Evolutionary conservation across 2,329 filamentous ascomycete species (phyloP).

Genomic region (Penicillium sp.): DNA sequence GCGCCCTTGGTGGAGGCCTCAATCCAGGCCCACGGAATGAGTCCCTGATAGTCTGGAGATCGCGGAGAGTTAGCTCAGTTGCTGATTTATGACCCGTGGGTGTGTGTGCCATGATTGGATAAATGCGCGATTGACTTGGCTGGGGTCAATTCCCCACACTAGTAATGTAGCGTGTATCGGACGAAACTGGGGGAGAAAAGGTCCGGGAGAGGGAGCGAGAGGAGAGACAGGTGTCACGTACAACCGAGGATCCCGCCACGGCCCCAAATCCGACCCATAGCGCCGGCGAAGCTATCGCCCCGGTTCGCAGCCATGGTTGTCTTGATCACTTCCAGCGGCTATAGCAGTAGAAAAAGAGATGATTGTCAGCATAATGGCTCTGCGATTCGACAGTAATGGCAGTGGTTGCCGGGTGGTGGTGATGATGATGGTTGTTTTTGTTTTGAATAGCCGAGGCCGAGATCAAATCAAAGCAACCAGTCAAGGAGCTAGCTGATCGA

Average conservation of each 20-base stretch:
- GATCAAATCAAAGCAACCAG: neutral
- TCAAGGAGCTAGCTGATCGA: neutral
- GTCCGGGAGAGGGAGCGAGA: neutral
- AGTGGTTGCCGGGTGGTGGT: neutral
- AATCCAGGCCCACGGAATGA: constrained; percentile 99
- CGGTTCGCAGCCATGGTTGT: constrained; percentile 99
- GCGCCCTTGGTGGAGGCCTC: constrained; percentile 99
- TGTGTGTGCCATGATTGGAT: constrained; percentile 15
- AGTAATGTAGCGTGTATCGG: constrained; percentile 24
- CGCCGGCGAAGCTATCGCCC: constrained; percentile 80
- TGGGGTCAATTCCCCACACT: constrained; percentile 12
- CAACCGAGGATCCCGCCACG: constrained; percentile 93
- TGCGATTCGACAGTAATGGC: too few relatives aligned
- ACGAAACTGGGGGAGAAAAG: constrained; percentile 20
- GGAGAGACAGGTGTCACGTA: constrained; percentile 58
- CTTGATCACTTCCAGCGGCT: constrained; percentile 98
- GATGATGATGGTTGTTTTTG: neutral
- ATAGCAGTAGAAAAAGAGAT: constrained; percentile 56
- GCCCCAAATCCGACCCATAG: constrained; percentile 87
- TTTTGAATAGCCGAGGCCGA: constrained; percentile 5
- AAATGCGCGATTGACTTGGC: neutral
- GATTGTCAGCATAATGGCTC: constrained; percentile 7
- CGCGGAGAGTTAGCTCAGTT: neutral
- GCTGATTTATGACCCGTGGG: neutral
- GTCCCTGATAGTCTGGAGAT: constrained; percentile 89